Conservation (phyloP, 345 rosid genomes). For the Iberis pinnata region DNA sequence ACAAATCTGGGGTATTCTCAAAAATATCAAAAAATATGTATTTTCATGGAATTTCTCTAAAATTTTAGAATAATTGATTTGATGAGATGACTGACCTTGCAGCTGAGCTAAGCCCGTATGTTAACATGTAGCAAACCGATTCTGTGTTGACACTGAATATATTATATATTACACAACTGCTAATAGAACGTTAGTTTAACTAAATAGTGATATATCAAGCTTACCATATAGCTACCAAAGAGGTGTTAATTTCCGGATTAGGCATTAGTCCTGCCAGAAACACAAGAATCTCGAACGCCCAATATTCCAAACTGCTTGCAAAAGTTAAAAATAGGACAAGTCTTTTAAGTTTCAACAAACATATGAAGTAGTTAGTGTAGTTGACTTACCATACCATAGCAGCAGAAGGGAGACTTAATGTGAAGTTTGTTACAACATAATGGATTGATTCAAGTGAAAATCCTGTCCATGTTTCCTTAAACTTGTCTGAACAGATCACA, state of each 20-base stretch:
- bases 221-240: constrained; percentile 70
- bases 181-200: too few relatives aligned
- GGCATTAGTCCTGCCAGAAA: constrained; percentile 68
- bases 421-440: constrained; percentile 32
- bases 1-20: too few relatives aligned
- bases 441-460: constrained; percentile 37
- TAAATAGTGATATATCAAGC: neutral
- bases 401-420: constrained; percentile 59
- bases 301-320: constrained; percentile 49
- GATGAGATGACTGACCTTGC: constrained; percentile 48
- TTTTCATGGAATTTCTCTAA: too few relatives aligned
- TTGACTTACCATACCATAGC: constrained; percentile 67
- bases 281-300: constrained; percentile 83
- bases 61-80: too few relatives aligned
- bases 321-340: too few relatives aligned
- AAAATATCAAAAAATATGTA: too few relatives aligned
- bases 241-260: constrained; percentile 46
- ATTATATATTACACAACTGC: neutral
- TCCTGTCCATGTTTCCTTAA: constrained; percentile 55
- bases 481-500: constrained; percentile 35
- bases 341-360: constrained; percentile 6
- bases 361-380: neutral
- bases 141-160: constrained; percentile 50
- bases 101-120: constrained; percentile 70
- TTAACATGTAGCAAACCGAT: constrained; percentile 52